Evolutionary conservation across 2,329 filamentous ascomycete genomes (phyloP), one percentile per base, ranked within the genome.

Genomic region (Mariannaea elegans): DNA sequence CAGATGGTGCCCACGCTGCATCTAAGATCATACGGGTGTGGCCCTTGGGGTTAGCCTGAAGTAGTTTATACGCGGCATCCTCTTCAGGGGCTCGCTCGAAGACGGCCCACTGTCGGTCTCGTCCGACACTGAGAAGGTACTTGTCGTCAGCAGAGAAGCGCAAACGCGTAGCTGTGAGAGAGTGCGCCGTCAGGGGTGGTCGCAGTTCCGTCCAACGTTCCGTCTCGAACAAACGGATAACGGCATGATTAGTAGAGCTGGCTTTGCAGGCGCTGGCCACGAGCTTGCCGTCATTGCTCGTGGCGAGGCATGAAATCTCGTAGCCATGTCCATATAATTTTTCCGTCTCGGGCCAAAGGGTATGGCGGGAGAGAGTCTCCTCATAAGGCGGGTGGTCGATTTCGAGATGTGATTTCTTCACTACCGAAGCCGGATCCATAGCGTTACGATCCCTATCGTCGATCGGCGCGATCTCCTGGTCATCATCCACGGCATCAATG

Each of bases 281-380:
- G 19, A 97, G 76, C 3, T 77, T 81, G 12, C 91, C 90, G 68
- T 93, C 88, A 71, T 91, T 86, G 70, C 88, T 93, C 7, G 90
- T 85, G 10, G 94, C 91, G 14, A 97, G 86, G 34, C 92, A 91
- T 2, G 93, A 97, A 48, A 99, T 94, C 76, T 99, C 95, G 77
- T 97, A 97, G 27, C 95, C 95, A 77, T 99, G 95, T 2, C 95
- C 95, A 77, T 99, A 99, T 1, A 99, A 85, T 79, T 99, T 99
- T 76, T 99, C 95, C 7, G 87, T 87, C 74, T 99, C 95, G 3
- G 95, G 95, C 93, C 94, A 99, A 29, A 99, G 87, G 0, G 95
- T 97, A 75, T 96, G 89, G 8, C 94, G 88, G 21, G 93, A 90
- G 2, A 99, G 86, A 54, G 92, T 90, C 75, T 98, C 95, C 76